Base-by-base conservation (phyloP, 2,329 filamentous ascomycete species). In the Hymenoscyphus salicellus region DNA sequence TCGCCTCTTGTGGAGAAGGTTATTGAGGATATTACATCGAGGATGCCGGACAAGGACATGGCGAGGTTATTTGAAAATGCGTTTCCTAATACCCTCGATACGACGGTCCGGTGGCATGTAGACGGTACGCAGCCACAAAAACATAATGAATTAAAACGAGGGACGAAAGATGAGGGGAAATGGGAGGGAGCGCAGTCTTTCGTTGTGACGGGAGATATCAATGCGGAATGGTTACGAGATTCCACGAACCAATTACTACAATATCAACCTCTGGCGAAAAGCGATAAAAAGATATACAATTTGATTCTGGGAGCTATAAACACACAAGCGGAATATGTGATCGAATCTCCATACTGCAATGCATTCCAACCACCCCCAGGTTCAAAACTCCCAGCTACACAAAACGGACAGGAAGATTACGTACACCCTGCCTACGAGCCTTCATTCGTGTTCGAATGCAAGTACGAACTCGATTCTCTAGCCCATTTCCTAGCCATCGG, bases 391-490 rank as follows among this genome's bases (percentile, higher is more conserved):
- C 79, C 83, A 3, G 81, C 89, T 5, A 89, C 88, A 17, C 84
- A 85, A 71, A 97, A 94, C 73, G 91, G 91, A 2, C 91, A 97
- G 75, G 85, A 89, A 23, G 95, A 99, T 74, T 78, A 76, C 8
- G 95, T 99, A 0, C 92, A 97, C 72, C 95, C 95, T 0, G 82
- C 83, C 0, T 98, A 96, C 75, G 93, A 98, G 73, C 89, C 89
- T 0, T 86, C 83, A 0, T 85, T 88, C 58, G 95, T 99, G 3
- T 99, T 97, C 70, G 95, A 99, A 78, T 99, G 95, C 85, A 99
- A 99, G 79, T 99, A 98, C 78, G 95, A 99, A 80, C 87, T 99
- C 26, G 95, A 99, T 78, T 97, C 93, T 8, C 83, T 99, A 0
- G 95, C 93, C 0, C 89, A 96, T 74, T 99, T 99, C 76, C 83